Conservation (phyloP, 371 early-diverging fungal species). For the Coemansia sp. region DNA sequence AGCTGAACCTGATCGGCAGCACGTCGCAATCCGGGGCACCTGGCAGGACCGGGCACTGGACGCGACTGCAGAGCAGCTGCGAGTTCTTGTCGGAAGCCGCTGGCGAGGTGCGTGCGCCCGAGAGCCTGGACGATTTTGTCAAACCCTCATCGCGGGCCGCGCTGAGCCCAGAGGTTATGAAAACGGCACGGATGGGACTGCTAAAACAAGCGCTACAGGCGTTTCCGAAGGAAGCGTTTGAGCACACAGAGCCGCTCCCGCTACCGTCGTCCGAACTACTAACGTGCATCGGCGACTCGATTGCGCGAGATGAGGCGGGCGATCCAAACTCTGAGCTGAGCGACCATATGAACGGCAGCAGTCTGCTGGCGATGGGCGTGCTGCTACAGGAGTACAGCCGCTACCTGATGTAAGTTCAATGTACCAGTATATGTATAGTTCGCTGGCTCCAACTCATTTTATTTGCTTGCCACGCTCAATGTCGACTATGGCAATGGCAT, state of each 20-base stretch:
- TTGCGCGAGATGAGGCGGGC: conserved; percentile 22
- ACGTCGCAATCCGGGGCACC: background rate
- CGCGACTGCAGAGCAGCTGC: background rate
- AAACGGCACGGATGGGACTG: background rate
- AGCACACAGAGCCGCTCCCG: conserved; percentile 4
- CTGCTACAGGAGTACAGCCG: conserved; percentile 41
- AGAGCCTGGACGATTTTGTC: conserved; percentile 5
- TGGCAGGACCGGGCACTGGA: conserved; percentile 10
- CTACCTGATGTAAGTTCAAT: conserved; percentile 13
- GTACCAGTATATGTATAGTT: too few relatives aligned
- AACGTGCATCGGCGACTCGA: conserved; percentile 23
- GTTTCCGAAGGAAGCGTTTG: conserved; percentile 4
- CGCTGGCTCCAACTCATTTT: background rate
- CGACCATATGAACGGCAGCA: conserved; percentile 40
- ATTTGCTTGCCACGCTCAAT: background rate
- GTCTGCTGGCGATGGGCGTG: conserved; percentile 44
- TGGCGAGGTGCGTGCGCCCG: conserved; percentile 9
- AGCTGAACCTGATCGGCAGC: conserved; percentile 1
- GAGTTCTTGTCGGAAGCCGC: conserved; percentile 24
- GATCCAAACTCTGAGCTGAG: conserved; percentile 9
- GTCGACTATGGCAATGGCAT: too few relatives aligned
- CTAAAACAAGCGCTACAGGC: conserved; percentile 10
- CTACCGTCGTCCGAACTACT: conserved; percentile 49
- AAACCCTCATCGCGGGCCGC: conserved; percentile 20
- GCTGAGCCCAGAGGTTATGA: background rate